Percentiles rank a stretch among this genome's conserved stretches.
Conservation (phyloP, 2,329 filamentous ascomycete species). For the Anisogramma anomala region DNA sequence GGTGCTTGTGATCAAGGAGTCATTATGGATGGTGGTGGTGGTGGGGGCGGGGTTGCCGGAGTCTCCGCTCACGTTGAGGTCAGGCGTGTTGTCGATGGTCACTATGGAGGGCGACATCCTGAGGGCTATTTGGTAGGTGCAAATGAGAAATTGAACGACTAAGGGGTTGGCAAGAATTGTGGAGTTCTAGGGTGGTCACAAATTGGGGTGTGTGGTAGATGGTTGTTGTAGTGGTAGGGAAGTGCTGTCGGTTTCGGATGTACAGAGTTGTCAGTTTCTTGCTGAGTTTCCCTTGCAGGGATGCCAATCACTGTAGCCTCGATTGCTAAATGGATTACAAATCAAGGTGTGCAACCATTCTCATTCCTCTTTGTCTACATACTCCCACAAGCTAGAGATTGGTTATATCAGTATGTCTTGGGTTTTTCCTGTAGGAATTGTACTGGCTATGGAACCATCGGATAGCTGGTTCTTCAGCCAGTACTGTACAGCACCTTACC, state of each 20-base stretch:
- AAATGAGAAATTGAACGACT: background rate
- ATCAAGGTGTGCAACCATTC: background rate
- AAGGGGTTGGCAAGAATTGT: conserved; percentile 2
- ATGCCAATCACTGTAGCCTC: conserved; percentile 1
- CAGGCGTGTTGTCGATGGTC: conserved; percentile 43
- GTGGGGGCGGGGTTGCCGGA: conserved; percentile 19
- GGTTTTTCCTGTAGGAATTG: no score
- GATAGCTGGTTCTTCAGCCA: no score
- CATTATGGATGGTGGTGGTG: conserved; percentile 13
- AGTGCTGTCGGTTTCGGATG: background rate
- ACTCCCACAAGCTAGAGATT: no score
- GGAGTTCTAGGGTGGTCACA: conserved; percentile 3
- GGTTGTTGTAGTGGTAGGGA: no score
- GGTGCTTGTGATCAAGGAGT: conserved; percentile 14
- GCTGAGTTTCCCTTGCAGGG: no score
- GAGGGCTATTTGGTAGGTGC: background rate
- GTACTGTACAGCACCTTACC: no score
- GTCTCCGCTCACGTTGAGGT: conserved; percentile 30
- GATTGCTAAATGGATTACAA: conserved; percentile 3
- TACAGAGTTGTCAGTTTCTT: background rate
- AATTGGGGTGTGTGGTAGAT: no score
- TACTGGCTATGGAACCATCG: no score
- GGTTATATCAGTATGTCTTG: no score
- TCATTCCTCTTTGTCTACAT: no score
- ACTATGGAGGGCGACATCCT: conserved; percentile 41